Base-by-base conservation (phyloP, 2,329 filamentous ascomycete genomes). In the Verticillium longisporum region DNA sequence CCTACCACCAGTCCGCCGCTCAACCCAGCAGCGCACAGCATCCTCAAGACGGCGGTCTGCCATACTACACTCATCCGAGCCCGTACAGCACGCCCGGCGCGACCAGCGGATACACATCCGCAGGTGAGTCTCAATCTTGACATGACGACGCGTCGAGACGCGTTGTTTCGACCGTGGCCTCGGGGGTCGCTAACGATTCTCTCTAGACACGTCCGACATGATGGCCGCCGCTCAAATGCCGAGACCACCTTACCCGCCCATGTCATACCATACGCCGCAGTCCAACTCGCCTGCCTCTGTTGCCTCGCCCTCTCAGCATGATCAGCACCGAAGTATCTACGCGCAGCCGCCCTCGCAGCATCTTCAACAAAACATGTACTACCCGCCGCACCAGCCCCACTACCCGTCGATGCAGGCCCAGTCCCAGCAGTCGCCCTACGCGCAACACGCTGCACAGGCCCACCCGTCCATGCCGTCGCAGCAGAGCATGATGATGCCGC, bases 271-370 rank as follows among this genome's bases (percentile, higher is more conserved):
- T 75, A 96, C 93, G 18, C 92, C 93, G 60, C 93, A 97, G 78
- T 96, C 93, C 61, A 96, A 94, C 76, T 97, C 94, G 60, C 94
- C 94, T 57, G 91, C 92, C 45, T 96, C 93, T 58, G 93, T 97
- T 69, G 90, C 93, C 65, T 97, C 94, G 37, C 89, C 92, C 26
- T 91, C 92, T 61, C 84, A 87, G 61, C 92, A 97, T 76, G 94
- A 98, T 72, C 91, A 94, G 71, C 91, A 96, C 78, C 84, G 93
- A 68, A 88, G 87, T 69, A 85, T 98, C 72, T 98, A 97, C 75
- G 88, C 86, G 38, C 90, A 93, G 69, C 88, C 89, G 58, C 79
- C 87, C 41, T 86, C 89, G 61, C 91, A 95, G 74, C 85, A 96
- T 75, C 84, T 91, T 68, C 90, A 90, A 67, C 87, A 86, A 70